Evolutionary conservation across 768 basidiomycete genomes (phyloP).

Genomic region (Amanita fuliginea): DNA sequence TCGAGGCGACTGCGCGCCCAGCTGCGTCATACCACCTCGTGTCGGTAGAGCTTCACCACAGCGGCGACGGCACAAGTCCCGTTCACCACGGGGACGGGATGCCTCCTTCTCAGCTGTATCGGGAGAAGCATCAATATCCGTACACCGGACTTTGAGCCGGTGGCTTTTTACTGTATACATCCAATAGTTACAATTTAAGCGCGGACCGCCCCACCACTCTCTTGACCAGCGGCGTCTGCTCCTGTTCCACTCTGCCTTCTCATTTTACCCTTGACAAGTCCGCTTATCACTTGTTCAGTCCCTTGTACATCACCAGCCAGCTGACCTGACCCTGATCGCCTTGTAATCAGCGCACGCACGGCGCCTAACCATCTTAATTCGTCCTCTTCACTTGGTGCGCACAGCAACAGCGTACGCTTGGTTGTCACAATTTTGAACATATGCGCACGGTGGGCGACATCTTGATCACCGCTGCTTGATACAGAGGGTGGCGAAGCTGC

Average conservation of each 20-base stretch:
- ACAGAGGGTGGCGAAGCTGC: conserved; percentile 24
- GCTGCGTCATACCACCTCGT: not conserved
- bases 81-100: not conserved
- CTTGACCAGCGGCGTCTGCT: not conserved
- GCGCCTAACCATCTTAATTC: conserved; percentile 98
- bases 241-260: conserved; percentile 37
- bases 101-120: not conserved
- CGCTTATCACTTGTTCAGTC: too few species aligned
- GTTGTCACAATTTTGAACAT: conserved; percentile 97
- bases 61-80: not conserved
- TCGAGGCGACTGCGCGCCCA: not conserved
- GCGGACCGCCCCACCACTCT: not conserved
- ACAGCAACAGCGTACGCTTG: conserved; percentile 78
- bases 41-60: too few species aligned
- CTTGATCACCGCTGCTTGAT: conserved; percentile 24
- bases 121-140: not conserved
- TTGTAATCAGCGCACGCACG: conserved; percentile 80
- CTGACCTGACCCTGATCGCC: conserved; percentile 42
- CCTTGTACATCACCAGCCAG: conserved; percentile 33
- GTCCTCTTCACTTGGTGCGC: conserved; percentile 94
- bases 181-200: not conserved
- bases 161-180: not conserved
- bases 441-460: conserved; percentile 35
- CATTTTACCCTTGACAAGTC: conserved; percentile 34
- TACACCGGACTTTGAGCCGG: not conserved